Conservation (phyloP, 371 early-diverging fungal species). For the Mortierella sp. region DNA sequence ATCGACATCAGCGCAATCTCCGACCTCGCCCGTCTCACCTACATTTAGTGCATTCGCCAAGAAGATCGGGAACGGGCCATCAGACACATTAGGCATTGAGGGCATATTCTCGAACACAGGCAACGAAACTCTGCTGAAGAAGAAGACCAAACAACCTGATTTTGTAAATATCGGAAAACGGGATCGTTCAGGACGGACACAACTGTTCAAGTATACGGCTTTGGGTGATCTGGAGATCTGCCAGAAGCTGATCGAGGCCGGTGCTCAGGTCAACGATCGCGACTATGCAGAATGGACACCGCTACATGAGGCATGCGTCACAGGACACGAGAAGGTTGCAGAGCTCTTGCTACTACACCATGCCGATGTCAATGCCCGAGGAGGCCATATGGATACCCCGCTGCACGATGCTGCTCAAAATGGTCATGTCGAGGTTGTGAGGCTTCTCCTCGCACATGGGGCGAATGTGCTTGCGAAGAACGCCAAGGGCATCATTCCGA, state of each 20-base stretch:
- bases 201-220: constrained; percentile 64
- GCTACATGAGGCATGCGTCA: constrained; percentile 75
- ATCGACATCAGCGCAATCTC: constrained; percentile 6
- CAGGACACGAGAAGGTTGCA: constrained; percentile 70
- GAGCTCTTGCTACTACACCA: constrained; percentile 63
- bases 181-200: constrained; percentile 72
- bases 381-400: constrained; percentile 77
- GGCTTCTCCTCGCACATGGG: constrained; percentile 67
- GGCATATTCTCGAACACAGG: constrained; percentile 7
- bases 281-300: constrained; percentile 79
- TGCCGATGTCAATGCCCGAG: constrained; percentile 71
- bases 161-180: constrained; percentile 60
- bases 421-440: constrained; percentile 69
- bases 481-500: constrained; percentile 59
- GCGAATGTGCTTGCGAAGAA: constrained; percentile 73
- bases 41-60: constrained; percentile 8
- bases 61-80: constrained; percentile 4
- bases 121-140: constrained; percentile 19
- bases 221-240: constrained; percentile 64
- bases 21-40: constrained; percentile 16
- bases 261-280: constrained; percentile 66
- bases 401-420: constrained; percentile 85
- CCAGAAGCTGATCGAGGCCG: constrained; percentile 58
- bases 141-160: constrained; percentile 35
- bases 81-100: neutral